phyloP scores from a whole-genome alignment of 768 basidiomycete species.

The Trametes meyenii region DNA sequence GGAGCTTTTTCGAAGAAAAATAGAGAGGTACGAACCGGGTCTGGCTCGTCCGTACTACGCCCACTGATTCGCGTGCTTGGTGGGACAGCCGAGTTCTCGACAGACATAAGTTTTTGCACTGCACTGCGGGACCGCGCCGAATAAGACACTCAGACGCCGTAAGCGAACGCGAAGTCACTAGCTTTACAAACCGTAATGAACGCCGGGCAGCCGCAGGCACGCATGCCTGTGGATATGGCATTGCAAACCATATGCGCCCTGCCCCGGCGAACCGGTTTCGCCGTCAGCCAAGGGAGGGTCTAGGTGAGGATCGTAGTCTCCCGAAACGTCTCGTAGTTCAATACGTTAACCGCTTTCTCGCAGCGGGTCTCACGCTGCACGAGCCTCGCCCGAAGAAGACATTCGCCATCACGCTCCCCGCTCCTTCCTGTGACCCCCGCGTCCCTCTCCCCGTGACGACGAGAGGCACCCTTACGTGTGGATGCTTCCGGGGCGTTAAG shows the following conservation, averaged over 20 bases:
- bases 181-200: not conserved
- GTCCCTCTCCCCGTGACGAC: not conserved
- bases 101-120: too few species aligned
- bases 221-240: not conserved
- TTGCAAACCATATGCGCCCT: not conserved
- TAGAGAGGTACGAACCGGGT: too few species aligned
- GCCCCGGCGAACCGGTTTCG: not conserved
- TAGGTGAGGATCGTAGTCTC: not conserved
- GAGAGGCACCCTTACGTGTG: not conserved
- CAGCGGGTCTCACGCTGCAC: not conserved
- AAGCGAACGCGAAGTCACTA: not conserved
- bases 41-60: too few species aligned
- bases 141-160: conserved; percentile 1
- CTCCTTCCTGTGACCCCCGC: not conserved
- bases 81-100: too few species aligned
- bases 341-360: not conserved
- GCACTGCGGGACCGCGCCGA: not conserved
- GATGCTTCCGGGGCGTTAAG: not conserved
- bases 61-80: too few species aligned
- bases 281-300: not conserved
- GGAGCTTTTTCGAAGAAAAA: too few species aligned
- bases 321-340: not conserved
- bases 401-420: not conserved
- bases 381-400: conserved; percentile 2
- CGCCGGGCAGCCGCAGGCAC: not conserved